Conservation (phyloP, 257 asterid species). For the Misopates orontium region DNA sequence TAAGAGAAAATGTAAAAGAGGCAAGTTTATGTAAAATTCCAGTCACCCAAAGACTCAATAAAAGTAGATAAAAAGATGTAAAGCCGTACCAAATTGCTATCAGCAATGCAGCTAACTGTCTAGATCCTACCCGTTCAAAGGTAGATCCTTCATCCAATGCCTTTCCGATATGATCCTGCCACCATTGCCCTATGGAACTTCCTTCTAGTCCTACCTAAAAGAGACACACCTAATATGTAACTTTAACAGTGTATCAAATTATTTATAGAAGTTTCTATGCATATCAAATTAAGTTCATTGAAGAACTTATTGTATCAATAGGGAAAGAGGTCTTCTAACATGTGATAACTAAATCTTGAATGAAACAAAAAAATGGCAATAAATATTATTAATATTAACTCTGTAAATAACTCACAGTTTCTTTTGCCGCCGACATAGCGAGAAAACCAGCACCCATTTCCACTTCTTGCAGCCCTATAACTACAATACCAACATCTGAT, state of each 20-base stretch:
- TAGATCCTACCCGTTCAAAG: slow-evolving; percentile 87
- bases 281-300: not conserved
- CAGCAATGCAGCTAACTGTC: slow-evolving; percentile 92
- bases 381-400: no score
- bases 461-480: slow-evolving; percentile 94
- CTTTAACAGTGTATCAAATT: not conserved
- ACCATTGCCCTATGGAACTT: slow-evolving; percentile 93
- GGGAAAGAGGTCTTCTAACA: no score
- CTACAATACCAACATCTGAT: slow-evolving; percentile 77
- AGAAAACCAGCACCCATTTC: slow-evolving; percentile 99
- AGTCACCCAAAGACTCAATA: not conserved
- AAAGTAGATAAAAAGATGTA: slow-evolving; percentile 11
- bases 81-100: slow-evolving; percentile 75
- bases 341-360: no score
- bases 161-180: slow-evolving; percentile 92
- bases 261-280: not conserved
- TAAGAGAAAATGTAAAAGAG: not conserved
- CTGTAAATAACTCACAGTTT: slow-evolving; percentile 60
- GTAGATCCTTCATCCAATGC: slow-evolving; percentile 76
- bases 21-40: not conserved
- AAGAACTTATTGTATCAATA: no score
- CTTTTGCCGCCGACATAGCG: slow-evolving; percentile 99
- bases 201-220: slow-evolving; percentile 99
- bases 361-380: no score
- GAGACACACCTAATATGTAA: slow-evolving; percentile 11